Evolutionary conservation across 2,329 filamentous ascomycete genomes (phyloP), one percentile per base, ranked within the genome.

Genomic region (Pseudogymnoascus sp.): DNA sequence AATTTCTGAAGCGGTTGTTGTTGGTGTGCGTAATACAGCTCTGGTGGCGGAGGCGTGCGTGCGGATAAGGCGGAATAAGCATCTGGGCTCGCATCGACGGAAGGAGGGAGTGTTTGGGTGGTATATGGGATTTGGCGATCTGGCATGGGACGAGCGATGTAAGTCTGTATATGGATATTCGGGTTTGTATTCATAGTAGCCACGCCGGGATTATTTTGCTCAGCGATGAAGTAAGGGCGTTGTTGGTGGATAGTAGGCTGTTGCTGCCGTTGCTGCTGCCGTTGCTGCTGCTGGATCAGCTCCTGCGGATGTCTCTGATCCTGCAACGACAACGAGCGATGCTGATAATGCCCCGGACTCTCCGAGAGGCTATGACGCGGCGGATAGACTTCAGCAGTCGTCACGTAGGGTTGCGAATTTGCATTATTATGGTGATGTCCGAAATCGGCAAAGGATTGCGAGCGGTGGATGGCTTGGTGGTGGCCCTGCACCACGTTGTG

Each of bases 151-250:
- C 79, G 78, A n/a, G 79, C 78, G 61, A 84, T 77, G 39, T 67
- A 64, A 5, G 67, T 72, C 64, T 80, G 75, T 6, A 78, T 73
- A n/a, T 79, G 76, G 60, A 84, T 75, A 16, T 57, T 57, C 6
- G 77, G 70, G 67, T 79, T 79, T 10, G 83, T 79, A 73, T 82
- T 84, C 80, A 87, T 82, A 11, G 83, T 87, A 34, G 83, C 84
- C 5, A 88, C 81, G 11, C 81, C 83, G 8, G 85, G 84, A 69
- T 86, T 86, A 71, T 79, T 81, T 67, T 85, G 83, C 64, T 88
- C 85, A 0, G 85, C 81, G 31, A 87, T 79, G 69, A 85, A 88
- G 57, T 74, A 74, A 13, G 72, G 64, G 39, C 73, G 69, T 7
- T 72, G 71, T n/a, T 73, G 68, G 63, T 68, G 72, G 14, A 62